Evolutionary conservation across 2,329 filamentous ascomycete species (phyloP).

Genomic region (Pseudocercospora eumusae): DNA sequence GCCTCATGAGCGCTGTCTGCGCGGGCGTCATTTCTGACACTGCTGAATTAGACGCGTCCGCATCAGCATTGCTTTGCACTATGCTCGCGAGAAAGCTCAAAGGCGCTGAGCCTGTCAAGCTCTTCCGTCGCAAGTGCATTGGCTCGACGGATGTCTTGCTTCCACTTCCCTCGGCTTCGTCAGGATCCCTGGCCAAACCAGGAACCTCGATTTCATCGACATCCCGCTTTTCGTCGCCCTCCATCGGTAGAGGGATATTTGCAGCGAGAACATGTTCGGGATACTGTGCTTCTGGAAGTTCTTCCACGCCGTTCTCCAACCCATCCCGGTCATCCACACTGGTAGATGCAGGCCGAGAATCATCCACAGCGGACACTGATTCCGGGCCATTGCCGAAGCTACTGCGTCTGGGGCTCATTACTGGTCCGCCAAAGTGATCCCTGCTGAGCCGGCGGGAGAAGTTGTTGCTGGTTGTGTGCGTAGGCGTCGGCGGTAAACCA

Average conservation of each 20-base stretch:
- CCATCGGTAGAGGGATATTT: slow-evolving; percentile 68
- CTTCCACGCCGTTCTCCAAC: slow-evolving; percentile 15
- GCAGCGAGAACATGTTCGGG: slow-evolving; percentile 51
- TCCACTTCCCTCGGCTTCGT: slow-evolving; percentile 47
- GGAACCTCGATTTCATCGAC: slow-evolving; percentile 79
- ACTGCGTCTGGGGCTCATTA: slow-evolving; percentile 26
- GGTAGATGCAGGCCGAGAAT: slow-evolving; percentile 27
- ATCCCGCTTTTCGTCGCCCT: slow-evolving; percentile 63
- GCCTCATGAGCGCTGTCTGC: slow-evolving; percentile 26
- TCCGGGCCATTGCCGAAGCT: slow-evolving; percentile 29
- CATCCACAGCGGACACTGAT: slow-evolving; percentile 27
- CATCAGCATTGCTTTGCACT: background rate
- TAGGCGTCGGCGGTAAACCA: slow-evolving; percentile 21
- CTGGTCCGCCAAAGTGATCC: slow-evolving; percentile 21
- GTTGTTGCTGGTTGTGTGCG: slow-evolving; percentile 15
- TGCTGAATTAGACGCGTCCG: background rate
- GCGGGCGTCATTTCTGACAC: background rate
- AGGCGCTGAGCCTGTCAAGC: slow-evolving; percentile 23
- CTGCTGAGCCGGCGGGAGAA: slow-evolving; percentile 26
- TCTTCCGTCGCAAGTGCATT: slow-evolving; percentile 27
- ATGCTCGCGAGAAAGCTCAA: slow-evolving; percentile 12
- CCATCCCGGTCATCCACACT: slow-evolving; percentile 18
- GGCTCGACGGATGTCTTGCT: slow-evolving; percentile 26
- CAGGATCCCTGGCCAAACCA: slow-evolving; percentile 67
- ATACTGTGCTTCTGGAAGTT: slow-evolving; percentile 44